Percentiles rank a stretch among this genome's conserved stretches.
Conservation (phyloP, 2,329 filamentous ascomycete genomes). For the Colletotrichum liaoningense region DNA sequence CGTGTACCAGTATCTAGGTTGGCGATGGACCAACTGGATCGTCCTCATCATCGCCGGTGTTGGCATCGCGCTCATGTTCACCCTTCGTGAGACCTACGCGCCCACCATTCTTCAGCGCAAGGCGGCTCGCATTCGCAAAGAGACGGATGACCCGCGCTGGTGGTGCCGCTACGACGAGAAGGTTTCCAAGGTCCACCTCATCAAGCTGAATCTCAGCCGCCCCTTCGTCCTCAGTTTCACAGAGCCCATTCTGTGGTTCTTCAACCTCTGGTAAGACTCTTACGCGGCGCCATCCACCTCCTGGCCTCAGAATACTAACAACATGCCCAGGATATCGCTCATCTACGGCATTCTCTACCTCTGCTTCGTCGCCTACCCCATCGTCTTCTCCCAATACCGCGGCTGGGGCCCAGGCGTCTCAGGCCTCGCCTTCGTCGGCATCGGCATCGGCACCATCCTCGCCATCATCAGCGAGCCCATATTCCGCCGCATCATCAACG, state of each 20-base stretch:
- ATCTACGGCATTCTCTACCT: slow-evolving; percentile 90
- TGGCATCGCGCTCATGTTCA: slow-evolving; percentile 67
- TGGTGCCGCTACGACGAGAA: slow-evolving; percentile 86
- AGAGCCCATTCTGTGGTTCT: slow-evolving; percentile 83
- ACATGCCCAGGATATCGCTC: slow-evolving; percentile 73
- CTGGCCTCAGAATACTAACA: neutral
- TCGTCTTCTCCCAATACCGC: slow-evolving; percentile 80
- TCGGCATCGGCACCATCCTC: slow-evolving; percentile 72
- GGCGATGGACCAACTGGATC: slow-evolving; percentile 90
- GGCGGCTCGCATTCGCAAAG: slow-evolving; percentile 71
- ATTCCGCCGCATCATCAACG: slow-evolving; percentile 81
- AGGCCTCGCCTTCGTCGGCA: slow-evolving; percentile 82
- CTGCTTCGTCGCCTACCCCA: slow-evolving; percentile 90
- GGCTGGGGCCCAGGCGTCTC: slow-evolving; percentile 81
- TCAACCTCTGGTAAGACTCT: slow-evolving; percentile 69
- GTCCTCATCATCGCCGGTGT: slow-evolving; percentile 77
- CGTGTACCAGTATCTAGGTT: slow-evolving; percentile 80
- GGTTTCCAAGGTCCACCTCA: slow-evolving; percentile 70
- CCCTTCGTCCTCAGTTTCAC: slow-evolving; percentile 82
- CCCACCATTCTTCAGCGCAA: slow-evolving; percentile 77
- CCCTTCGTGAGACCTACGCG: slow-evolving; percentile 80
- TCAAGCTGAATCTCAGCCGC: slow-evolving; percentile 81
- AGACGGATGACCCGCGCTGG: slow-evolving; percentile 77
- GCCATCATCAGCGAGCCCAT: slow-evolving; percentile 76
- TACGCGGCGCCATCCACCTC: too few relatives aligned